Conservation (phyloP, 23 red algal species). For the Pyropia yezoensis region DNA sequence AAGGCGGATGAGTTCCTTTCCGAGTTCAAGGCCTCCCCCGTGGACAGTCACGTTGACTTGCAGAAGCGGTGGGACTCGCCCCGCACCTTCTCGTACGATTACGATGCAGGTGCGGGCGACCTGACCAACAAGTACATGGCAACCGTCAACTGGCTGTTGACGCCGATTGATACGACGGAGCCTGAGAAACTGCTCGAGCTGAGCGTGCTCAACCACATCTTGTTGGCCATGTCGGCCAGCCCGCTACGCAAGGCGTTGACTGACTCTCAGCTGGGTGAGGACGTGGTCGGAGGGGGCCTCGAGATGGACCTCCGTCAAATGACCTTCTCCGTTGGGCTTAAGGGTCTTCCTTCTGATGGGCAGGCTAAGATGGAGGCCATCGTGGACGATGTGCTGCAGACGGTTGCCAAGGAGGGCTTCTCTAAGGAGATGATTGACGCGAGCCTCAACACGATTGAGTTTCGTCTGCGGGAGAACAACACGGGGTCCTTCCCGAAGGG, state of each 20-base stretch:
- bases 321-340: conserved; percentile 85
- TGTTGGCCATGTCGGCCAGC: conserved; percentile 60
- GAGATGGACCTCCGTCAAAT: conserved; percentile 85
- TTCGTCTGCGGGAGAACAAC: conserved; percentile 88
- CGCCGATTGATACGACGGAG: conserved; percentile 40
- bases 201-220: conserved; percentile 59
- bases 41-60: conserved; percentile 34
- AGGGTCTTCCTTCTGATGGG: conserved; percentile 60
- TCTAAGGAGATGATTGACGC: conserved; percentile 64
- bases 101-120: conserved; percentile 67
- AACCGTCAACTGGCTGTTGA: conserved; percentile 90
- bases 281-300: conserved; percentile 79
- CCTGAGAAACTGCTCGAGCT: conserved; percentile 44
- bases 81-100: conserved; percentile 43
- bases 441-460: conserved; percentile 91
- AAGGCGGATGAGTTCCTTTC: conserved; percentile 72
- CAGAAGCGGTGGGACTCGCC: conserved; percentile 63
- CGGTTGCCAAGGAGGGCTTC: conserved; percentile 56
- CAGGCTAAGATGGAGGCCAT: conserved; percentile 49
- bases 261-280: conserved; percentile 87
- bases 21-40: conserved; percentile 34
- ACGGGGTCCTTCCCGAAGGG: conserved; percentile 91
- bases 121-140: conserved; percentile 76
- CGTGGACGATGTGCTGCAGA: conserved; percentile 44
- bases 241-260: conserved; percentile 85